phyloP scores from a whole-genome alignment of 441 rosid genomes.

The Mallotus japonicus region DNA sequence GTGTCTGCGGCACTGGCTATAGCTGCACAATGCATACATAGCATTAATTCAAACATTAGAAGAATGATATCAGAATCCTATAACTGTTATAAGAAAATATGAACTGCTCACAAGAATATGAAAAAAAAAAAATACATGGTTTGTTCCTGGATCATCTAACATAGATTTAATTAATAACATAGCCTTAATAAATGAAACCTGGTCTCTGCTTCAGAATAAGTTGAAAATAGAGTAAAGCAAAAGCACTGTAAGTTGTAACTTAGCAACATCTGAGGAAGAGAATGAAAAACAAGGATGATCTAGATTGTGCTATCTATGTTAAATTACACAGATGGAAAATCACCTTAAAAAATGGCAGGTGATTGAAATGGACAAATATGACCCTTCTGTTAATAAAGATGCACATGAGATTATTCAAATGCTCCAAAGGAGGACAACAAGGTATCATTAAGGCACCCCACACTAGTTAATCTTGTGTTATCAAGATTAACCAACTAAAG shows the following conservation, averaged over 20 bases:
- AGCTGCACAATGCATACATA: constrained; percentile 40
- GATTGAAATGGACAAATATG: neutral
- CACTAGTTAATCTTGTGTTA: neutral
- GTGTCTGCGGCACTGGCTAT: constrained; percentile 48
- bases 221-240: neutral
- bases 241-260: neutral
- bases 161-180: neutral
- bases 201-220: neutral
- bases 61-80: neutral
- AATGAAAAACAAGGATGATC: neutral
- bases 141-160: neutral
- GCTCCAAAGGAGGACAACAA: neutral
- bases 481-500: neutral
- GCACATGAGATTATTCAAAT: neutral
- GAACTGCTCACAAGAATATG: neutral
- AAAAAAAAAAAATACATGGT: neutral
- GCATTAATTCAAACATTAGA: neutral
- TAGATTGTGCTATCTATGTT: neutral
- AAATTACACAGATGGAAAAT: neutral
- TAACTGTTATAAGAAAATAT: neutral
- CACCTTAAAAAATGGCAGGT: neutral
- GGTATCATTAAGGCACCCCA: neutral
- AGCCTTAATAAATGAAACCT: neutral
- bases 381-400: neutral
- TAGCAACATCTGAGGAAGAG: neutral